Evolutionary conservation across 1,284 basidiomycete genomes (phyloP), one percentile per base, ranked within the genome.

Genomic region (Ceratobasidium sp.): DNA sequence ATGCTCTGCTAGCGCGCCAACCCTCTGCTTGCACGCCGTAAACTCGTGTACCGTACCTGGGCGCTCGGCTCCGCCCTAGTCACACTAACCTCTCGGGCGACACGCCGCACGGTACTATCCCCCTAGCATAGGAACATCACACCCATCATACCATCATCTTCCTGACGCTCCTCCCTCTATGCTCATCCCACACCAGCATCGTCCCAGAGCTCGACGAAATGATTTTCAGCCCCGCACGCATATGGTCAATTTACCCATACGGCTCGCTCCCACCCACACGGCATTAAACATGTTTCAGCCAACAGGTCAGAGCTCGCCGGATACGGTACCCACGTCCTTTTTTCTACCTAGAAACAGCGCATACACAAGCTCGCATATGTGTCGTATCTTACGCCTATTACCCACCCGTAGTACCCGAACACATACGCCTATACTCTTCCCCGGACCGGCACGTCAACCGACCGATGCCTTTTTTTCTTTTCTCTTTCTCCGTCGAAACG

Each of bases 101-200:
- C 26, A 56, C 53, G 53, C 53, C 53, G 53, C 53, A 56, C 23
- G 20, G 6, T 26, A 7, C 6, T 8, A 26, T 28, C 33, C 54
- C 33, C 28, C 54, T 58, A 58, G 26, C 54, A 60, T 35, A 20
- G 7, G 15, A 26, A 28, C n/a, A 60, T 31, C 58, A 60, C 58
- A 60, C 58, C 15, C 58, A 60, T 60, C 58, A 11, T 10, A 5
- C 58, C 33, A 60, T 60, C 58, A 60, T 60, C 58, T 37, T 60
- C 58, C 33, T 45, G 17, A 7, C 53, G 10, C 26, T 23, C 31
- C 23, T 58, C 58, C 58, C 20, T 58, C 35, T 58, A 58, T 17
- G 8, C 17, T 20, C 58, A 35, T 28, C 15, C 35, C 35, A 20
- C n/a, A 20, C 28, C 11, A 20, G 17, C 58, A 60, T 60, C 15